Evolutionary conservation across 805 yeast species (phyloP).

Genomic region (Sungouiozyma ichnusensis): DNA sequence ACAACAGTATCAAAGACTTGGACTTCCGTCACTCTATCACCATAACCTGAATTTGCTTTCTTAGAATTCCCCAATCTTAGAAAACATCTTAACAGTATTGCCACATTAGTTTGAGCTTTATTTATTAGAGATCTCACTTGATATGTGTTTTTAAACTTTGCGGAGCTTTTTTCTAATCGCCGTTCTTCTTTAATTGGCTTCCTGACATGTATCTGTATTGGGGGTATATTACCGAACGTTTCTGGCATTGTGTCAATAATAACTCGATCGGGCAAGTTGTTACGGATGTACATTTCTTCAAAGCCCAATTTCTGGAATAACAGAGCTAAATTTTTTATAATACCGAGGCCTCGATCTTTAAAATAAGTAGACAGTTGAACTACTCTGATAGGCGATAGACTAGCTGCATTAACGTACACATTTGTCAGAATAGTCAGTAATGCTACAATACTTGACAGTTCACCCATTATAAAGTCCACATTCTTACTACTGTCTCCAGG

Average conservation of each 20-base stretch:
- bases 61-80: slow-evolving; percentile 38
- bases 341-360: slow-evolving; percentile 26
- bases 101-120: slow-evolving; percentile 37
- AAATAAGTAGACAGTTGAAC: slow-evolving; percentile 20
- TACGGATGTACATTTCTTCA: slow-evolving; percentile 48
- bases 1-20: slow-evolving; percentile 30
- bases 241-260: slow-evolving; percentile 30
- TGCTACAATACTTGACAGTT: slow-evolving; percentile 31
- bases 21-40: slow-evolving; percentile 34
- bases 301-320: slow-evolving; percentile 41
- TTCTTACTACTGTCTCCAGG: slow-evolving; percentile 7
- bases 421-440: slow-evolving; percentile 44
- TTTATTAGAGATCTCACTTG: slow-evolving; percentile 43
- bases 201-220: slow-evolving; percentile 33
- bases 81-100: slow-evolving; percentile 35
- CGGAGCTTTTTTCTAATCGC: slow-evolving; percentile 37
- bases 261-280: slow-evolving; percentile 40
- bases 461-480: slow-evolving; percentile 11
- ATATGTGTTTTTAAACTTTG: slow-evolving; percentile 52
- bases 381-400: slow-evolving; percentile 38
- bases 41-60: slow-evolving; percentile 19
- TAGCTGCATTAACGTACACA: slow-evolving; percentile 44
- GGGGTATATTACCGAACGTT: slow-evolving; percentile 31
- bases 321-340: slow-evolving; percentile 34
- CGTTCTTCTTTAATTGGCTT: slow-evolving; percentile 31